phyloP scores from a whole-genome alignment of 352 stramenopile genomes.

The Plasmopara halstedii region DNA sequence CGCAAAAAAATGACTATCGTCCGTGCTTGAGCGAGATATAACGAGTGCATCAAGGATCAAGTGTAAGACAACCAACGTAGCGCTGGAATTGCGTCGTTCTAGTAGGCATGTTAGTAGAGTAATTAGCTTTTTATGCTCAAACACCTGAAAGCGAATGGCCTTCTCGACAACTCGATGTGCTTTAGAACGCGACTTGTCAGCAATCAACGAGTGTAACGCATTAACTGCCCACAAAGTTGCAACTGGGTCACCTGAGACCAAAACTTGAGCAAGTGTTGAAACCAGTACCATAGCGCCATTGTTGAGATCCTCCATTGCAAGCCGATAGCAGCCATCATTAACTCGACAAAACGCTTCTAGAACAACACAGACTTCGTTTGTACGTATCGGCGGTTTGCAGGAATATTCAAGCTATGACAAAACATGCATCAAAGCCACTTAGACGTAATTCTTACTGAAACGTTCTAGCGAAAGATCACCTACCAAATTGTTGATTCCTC shows the following conservation, averaged over 20 bases:
- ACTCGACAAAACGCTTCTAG: slow-evolving; percentile 65
- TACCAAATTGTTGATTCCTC: slow-evolving; percentile 57
- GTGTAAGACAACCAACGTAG: slow-evolving; percentile 49
- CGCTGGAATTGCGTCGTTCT: slow-evolving; percentile 38
- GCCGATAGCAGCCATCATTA: slow-evolving; percentile 63
- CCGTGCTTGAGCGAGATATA: slow-evolving; percentile 48
- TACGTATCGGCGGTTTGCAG: slow-evolving; percentile 51
- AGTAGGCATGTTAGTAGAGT: slow-evolving; percentile 42
- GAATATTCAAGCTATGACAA: slow-evolving; percentile 47
- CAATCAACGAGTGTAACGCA: slow-evolving; percentile 51
- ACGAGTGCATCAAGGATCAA: slow-evolving; percentile 57
- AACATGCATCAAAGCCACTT: neutral
- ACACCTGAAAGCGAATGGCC: slow-evolving; percentile 42
- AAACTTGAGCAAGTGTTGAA: slow-evolving; percentile 35
- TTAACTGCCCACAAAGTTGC: slow-evolving; percentile 55
- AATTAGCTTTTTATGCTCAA: slow-evolving; percentile 63
- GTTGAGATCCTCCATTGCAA: slow-evolving; percentile 45
- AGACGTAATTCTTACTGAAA: neutral
- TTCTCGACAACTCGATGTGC: slow-evolving; percentile 44
- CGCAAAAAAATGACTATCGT: slow-evolving; percentile 69
- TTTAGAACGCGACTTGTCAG: slow-evolving; percentile 37
- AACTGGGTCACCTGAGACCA: slow-evolving; percentile 42
- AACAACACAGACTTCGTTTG: slow-evolving; percentile 58
- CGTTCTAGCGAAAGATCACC: slow-evolving; percentile 4
- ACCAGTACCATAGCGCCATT: slow-evolving; percentile 30